These are phyloP conservation scores for Panaeolus cyanescens DNA, from an alignment of 768 basidiomycete species.

Conservation along the genomic window DNA sequence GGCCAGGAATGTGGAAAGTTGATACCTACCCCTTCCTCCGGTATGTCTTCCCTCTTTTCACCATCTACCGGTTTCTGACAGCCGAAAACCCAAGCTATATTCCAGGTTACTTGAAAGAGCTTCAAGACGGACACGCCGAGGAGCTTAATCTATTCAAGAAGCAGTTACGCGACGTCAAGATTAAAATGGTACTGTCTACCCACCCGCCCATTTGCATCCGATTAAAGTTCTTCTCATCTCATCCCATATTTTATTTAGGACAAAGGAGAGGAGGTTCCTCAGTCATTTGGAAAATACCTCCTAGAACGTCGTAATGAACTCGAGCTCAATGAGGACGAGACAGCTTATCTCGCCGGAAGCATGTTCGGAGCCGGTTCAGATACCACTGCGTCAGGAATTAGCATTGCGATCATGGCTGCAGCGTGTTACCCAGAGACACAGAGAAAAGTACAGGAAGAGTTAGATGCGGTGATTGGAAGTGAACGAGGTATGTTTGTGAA, in stretches of 20 bases:
- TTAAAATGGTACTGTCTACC: slow-evolving; percentile 39
- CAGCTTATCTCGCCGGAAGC: slow-evolving; percentile 62
- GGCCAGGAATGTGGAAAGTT: slow-evolving; percentile 47
- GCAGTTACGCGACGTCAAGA: slow-evolving; percentile 47
- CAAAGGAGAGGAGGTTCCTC: slow-evolving; percentile 34
- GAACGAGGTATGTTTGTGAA: slow-evolving; percentile 31
- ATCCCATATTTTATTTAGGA: slow-evolving; percentile 19
- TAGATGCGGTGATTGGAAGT: slow-evolving; percentile 53
- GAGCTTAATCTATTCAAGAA: slow-evolving; percentile 57
- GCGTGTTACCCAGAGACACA: slow-evolving; percentile 57
- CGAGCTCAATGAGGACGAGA: slow-evolving; percentile 55
- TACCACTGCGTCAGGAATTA: slow-evolving; percentile 63
- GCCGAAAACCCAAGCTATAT: slow-evolving; percentile 37
- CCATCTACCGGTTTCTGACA: not conserved
- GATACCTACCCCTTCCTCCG: slow-evolving; percentile 48
- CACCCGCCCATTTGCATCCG: not conserved
- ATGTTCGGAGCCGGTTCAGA: slow-evolving; percentile 72
- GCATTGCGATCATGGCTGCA: slow-evolving; percentile 55
- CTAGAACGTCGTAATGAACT: slow-evolving; percentile 55
- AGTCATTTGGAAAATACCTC: slow-evolving; percentile 60
- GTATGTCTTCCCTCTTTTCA: slow-evolving; percentile 15
- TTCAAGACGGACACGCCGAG: slow-evolving; percentile 56
- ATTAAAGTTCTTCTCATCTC: not conserved
- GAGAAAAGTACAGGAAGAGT: slow-evolving; percentile 49
- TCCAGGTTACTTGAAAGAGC: slow-evolving; percentile 60